Evolutionary conservation across 805 yeast species (phyloP), one percentile per base, ranked within the genome.

Genomic region (Suhomyces sp.): DNA sequence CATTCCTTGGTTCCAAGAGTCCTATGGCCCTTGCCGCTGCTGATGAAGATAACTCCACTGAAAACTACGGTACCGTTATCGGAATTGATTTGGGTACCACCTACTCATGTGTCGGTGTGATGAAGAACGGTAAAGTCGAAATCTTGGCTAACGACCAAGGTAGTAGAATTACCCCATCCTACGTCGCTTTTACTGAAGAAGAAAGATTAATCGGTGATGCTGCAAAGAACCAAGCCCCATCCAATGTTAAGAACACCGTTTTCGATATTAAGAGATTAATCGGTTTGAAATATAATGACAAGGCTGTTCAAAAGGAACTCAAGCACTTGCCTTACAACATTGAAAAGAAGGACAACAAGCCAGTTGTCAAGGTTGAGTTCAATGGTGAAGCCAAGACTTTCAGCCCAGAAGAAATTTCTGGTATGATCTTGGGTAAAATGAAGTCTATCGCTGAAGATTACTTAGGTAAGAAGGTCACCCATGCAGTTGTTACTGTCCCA

Each of bases 71-170:
- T 54, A 82, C 80, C 31, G 79, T 75, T n/a, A 88, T 90, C 76
- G 99, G 99, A 87, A 93, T 93, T 86, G 98, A 92, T 84, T 84
- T 86, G 74, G 92, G 92, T 78, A 89, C 96, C 68, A 90, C 96
- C 55, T 90, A 90, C 80, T 90, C 97, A 49, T 91, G 97, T 85
- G 97, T 91, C 58, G 97, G 96, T 65, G 96, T 90, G 70, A 90
- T 90, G 81, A 81, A 90, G 66, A 88, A 88, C 69, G 96, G 93
- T 63, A 82, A 88, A 71, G 97, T 92, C 50, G 97, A 92, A 77
- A 92, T 91, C 74, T 88, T 91, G 70, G 97, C 97, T 67, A 91
- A 91, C 73, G 97, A 92, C 75, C 97, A 91, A 81, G 97, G 97
- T 85, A 91, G 91, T 84, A 90, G 97, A 83, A 91, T 92, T 55